Evolutionary conservation across 2,329 filamentous ascomycete genomes (phyloP), one percentile per base, ranked within the genome.

Genomic region (Immersiporthe knoxdaviesiana): DNA sequence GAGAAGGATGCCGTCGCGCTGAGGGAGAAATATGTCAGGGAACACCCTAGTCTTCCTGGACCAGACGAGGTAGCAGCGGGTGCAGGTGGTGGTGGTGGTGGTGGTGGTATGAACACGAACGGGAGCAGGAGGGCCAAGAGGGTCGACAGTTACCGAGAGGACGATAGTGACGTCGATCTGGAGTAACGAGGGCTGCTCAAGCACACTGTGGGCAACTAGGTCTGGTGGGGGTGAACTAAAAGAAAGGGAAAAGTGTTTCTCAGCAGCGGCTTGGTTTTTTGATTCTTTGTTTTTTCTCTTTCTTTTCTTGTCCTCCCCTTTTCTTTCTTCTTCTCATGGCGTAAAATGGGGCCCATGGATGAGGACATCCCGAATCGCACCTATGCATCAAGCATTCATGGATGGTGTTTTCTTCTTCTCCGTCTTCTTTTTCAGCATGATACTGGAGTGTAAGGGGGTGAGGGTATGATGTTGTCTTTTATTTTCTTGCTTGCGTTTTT

Each of bases 1-100:
- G 92, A 97, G 76, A 81, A 79, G 27, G 86, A 89, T 68, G 91
- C 91, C 3, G 80, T 82, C 35, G 84, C 84, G 67, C 83, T 88
- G 44, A 81, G 84, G 70, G 79, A 77, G 24, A 78, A 80, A 68
- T 91, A 88, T 70, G 84, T 87, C 68, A 81, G 78, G 70, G 83
- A 84, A 4, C 81, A 90, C 74, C 85, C 87, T 2, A 80, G 80
- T 52, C 70, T 78, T n/a, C 75, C 79, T 8, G 76, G 73, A n/a
- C 76, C 77, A 44, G 75, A 77, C 47, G 79, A 79, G 62, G 52
- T 24, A 12, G 70, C 63, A 12, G 70, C 63, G 24, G 71, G 65
- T 16, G 41, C 68, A 27, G 61, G n/a, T n/a, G n/a, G n/a, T n/a
- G n/a, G n/a, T n/a, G n/a, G n/a, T n/a, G n/a, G n/a, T n/a, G n/a